Evolutionary conservation across 768 basidiomycete species (phyloP).

Genomic region (Pulveroboletus sp.): DNA sequence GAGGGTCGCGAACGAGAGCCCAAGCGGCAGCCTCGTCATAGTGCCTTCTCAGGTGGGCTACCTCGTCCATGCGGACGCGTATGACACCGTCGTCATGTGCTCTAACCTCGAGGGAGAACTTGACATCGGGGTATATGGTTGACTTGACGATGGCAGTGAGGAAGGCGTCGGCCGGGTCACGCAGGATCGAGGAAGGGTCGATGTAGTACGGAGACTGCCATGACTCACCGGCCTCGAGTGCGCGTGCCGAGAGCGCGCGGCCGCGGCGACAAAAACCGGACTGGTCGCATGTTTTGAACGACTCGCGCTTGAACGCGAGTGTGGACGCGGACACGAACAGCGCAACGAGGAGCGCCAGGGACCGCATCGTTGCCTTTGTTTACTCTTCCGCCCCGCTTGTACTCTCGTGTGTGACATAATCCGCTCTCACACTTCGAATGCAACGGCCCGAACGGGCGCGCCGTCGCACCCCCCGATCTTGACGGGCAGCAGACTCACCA

Average conservation of each 20-base stretch:
- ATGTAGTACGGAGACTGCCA: slow-evolving; percentile 91
- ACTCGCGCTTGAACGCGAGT: slow-evolving; percentile 67
- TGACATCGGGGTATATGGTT: slow-evolving; percentile 76
- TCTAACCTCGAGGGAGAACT: slow-evolving; percentile 77
- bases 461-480: slow-evolving; percentile 58
- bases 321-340: slow-evolving; percentile 32
- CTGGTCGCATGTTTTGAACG: slow-evolving; percentile 95
- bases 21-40: slow-evolving; percentile 92
- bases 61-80: slow-evolving; percentile 90
- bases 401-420: slow-evolving; percentile 7
- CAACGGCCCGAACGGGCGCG: slow-evolving; percentile 63
- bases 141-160: slow-evolving; percentile 79
- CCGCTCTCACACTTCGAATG: slow-evolving; percentile 26
- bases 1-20: slow-evolving; percentile 77
- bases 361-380: too few relatives aligned
- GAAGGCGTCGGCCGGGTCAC: slow-evolving; percentile 47
- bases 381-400: too few relatives aligned
- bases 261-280: slow-evolving; percentile 93
- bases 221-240: slow-evolving; percentile 47
- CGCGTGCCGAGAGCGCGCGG: slow-evolving; percentile 75
- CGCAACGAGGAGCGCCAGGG: slow-evolving; percentile 29
- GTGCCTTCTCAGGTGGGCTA: slow-evolving; percentile 69
- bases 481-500: slow-evolving; percentile 55
- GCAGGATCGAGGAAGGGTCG: slow-evolving; percentile 50
- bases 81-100: slow-evolving; percentile 87